phyloP scores from a whole-genome alignment of 2,329 filamentous ascomycete species.

The Aureobasidium vineae region DNA sequence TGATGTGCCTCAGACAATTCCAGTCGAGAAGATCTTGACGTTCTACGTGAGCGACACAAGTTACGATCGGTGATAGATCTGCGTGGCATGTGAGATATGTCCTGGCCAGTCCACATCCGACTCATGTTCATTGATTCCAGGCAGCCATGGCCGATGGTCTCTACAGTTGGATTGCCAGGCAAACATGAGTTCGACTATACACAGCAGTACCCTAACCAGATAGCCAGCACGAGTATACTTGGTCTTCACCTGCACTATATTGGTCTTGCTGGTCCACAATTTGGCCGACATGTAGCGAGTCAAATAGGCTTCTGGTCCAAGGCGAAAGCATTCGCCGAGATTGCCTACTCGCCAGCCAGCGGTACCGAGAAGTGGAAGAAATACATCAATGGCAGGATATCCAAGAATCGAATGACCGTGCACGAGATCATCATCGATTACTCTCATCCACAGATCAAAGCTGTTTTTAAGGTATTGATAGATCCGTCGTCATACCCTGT shows the following conservation, averaged over 20 bases:
- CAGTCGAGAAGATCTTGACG: neutral
- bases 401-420: neutral
- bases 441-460: constrained; percentile 6
- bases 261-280: neutral
- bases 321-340: neutral
- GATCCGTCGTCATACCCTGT: constrained; percentile 5
- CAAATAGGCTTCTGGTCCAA: neutral
- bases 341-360: neutral
- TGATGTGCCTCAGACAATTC: neutral
- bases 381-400: neutral
- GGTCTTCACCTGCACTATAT: constrained; percentile 2
- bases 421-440: neutral
- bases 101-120: too few relatives aligned
- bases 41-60: neutral
- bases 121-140: neutral
- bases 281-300: neutral
- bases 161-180: neutral
- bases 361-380: neutral
- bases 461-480: neutral
- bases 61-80: constrained; percentile 13
- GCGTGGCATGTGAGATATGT: neutral
- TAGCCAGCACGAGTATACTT: constrained; percentile 4
- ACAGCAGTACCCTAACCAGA: neutral
- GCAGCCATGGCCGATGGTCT: constrained; percentile 1
- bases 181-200: neutral